These are phyloP conservation scores for Tolypocladium guangdongense DNA, from an alignment of 2,329 filamentous ascomycete species.

Conservation along the genomic window DNA sequence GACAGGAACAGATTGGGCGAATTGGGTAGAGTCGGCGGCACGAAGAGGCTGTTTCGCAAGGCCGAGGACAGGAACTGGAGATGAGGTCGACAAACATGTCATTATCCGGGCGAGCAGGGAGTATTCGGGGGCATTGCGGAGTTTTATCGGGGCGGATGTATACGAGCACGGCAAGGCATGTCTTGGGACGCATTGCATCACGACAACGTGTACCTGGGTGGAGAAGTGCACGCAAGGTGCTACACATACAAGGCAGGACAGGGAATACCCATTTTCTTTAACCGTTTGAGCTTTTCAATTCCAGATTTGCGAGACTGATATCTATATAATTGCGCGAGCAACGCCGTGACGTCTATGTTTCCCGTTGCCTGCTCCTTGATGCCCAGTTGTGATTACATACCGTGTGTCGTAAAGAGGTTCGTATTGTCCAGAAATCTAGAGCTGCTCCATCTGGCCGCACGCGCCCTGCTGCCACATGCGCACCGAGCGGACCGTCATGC, in stretches of 20 bases:
- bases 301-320: not conserved
- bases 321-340: not conserved
- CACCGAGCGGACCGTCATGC: constrained; percentile 34
- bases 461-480: constrained; percentile 32
- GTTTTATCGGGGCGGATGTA: not conserved
- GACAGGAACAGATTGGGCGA: constrained; percentile 48
- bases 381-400: not conserved
- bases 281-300: not conserved
- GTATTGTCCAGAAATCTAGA: not conserved
- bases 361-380: not conserved
- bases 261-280: not conserved
- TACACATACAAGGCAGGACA: not conserved
- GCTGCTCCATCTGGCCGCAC: constrained; percentile 6
- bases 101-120: not conserved
- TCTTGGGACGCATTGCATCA: not conserved
- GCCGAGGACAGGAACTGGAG: constrained; percentile 8
- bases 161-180: not conserved
- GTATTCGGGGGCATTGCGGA: not conserved
- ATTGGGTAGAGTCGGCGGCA: constrained; percentile 60
- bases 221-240: not conserved
- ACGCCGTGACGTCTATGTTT: not conserved
- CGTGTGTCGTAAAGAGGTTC: not conserved
- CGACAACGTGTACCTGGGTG: not conserved
- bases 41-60: constrained; percentile 59
- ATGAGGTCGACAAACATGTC: not conserved